Conservation (phyloP, 106 monocot species). For the Posidonia australis region DNA sequence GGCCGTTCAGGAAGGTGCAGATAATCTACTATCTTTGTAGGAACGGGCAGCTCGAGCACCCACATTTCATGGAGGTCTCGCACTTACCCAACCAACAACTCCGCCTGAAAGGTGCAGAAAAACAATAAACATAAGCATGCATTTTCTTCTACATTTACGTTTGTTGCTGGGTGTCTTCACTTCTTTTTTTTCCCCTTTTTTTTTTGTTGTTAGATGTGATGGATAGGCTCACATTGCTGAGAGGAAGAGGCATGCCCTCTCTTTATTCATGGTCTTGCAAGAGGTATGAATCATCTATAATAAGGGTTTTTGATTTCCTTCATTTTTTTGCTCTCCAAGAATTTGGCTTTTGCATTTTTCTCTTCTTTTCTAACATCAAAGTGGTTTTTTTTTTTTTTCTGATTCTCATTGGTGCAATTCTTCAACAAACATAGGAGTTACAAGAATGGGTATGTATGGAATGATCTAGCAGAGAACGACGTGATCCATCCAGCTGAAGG, state of each 20-base stretch:
- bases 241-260: no score
- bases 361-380: not conserved
- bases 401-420: not conserved
- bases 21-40: conserved; percentile 76
- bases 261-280: no score
- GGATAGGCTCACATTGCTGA: conserved; percentile 50
- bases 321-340: no score
- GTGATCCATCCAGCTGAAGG: conserved; percentile 45
- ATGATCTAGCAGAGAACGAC: conserved; percentile 80
- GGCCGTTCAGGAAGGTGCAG: conserved; percentile 41
- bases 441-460: conserved; percentile 93
- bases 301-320: no score
- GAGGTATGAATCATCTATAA: no score
- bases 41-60: conserved; percentile 89
- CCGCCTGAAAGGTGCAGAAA: conserved; percentile 47
- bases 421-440: conserved; percentile 41
- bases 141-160: not conserved
- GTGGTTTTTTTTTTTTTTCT: not conserved
- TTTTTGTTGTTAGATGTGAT: conserved; percentile 66
- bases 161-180: not conserved
- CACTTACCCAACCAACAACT: conserved; percentile 53
- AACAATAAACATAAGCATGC: not conserved
- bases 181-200: not conserved
- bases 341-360: not conserved
- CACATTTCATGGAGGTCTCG: conserved; percentile 85